Conservation (phyloP, 768 basidiomycete species). For the Hypholoma sublateritium region DNA sequence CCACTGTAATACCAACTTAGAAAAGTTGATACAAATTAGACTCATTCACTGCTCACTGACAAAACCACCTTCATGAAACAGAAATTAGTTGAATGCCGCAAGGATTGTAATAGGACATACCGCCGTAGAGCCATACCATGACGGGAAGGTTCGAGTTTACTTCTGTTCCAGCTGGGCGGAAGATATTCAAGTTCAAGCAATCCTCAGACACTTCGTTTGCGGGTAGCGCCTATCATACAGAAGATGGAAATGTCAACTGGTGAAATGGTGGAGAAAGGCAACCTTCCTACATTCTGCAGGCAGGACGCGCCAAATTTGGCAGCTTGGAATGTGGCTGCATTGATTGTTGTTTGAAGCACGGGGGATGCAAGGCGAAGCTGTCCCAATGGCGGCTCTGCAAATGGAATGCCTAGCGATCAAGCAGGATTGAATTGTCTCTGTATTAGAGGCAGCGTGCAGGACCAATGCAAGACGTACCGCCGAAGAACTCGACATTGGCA, state of each 20-base stretch:
- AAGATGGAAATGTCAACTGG: background rate
- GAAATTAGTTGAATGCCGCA: background rate
- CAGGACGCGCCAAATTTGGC: background rate
- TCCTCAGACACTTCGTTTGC: constrained; percentile 47
- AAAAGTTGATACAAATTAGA: background rate
- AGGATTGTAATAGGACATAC: background rate
- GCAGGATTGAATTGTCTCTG: background rate
- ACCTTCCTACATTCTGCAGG: background rate
- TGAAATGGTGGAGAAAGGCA: no score
- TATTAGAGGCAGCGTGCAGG: background rate
- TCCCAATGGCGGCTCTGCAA: constrained; percentile 48
- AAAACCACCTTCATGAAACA: constrained; percentile 12
- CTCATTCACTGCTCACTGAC: background rate
- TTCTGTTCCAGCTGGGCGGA: constrained; percentile 39
- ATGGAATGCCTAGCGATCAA: constrained; percentile 34
- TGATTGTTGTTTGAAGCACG: constrained; percentile 32
- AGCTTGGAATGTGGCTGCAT: background rate
- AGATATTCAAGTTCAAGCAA: constrained; percentile 56
- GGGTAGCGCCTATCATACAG: constrained; percentile 11
- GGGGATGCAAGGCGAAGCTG: constrained; percentile 40
- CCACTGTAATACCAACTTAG: background rate
- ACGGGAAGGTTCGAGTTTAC: constrained; percentile 31
- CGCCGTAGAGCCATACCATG: constrained; percentile 23
- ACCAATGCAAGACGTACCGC: background rate
- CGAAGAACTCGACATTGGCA: background rate